Percentiles rank a stretch among this genome's conserved stretches.
phyloP scores from a whole-genome alignment of 2,329 filamentous ascomycete genomes.

The Paraconiothyrium brasiliense region DNA sequence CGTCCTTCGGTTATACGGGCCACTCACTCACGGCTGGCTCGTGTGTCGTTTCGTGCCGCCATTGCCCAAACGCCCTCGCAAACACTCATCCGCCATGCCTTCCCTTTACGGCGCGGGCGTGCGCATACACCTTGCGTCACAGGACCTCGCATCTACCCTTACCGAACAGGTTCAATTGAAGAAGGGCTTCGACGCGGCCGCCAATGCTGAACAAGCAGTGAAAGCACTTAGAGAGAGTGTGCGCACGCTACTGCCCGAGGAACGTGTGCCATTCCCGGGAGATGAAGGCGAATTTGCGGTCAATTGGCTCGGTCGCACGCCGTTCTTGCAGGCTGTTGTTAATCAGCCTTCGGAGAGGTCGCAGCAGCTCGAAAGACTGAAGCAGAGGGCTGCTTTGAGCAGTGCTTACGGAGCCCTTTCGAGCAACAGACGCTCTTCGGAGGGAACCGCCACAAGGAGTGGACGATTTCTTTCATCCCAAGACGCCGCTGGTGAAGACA shows the following conservation, averaged over 20 bases:
- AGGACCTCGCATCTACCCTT: slow-evolving; percentile 38
- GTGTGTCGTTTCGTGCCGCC: background rate
- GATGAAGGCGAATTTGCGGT: slow-evolving; percentile 33
- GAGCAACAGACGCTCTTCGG: background rate
- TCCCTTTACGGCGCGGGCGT: slow-evolving; percentile 41
- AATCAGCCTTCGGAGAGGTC: slow-evolving; percentile 20
- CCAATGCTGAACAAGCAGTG: slow-evolving; percentile 33
- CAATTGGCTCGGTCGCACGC: slow-evolving; percentile 41
- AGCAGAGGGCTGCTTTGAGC: background rate
- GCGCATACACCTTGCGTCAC: slow-evolving; percentile 33
- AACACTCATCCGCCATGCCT: slow-evolving; percentile 35
- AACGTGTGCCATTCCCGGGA: slow-evolving; percentile 36
- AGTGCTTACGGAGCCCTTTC: background rate
- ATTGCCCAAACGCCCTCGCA: background rate
- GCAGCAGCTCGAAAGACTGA: background rate
- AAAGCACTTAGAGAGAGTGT: slow-evolving; percentile 27
- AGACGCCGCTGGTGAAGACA: background rate
- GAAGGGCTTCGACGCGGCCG: slow-evolving; percentile 34
- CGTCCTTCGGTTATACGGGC: background rate
- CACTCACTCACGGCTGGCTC: too few species aligned
- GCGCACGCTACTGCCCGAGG: slow-evolving; percentile 31
- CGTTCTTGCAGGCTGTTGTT: slow-evolving; percentile 45
- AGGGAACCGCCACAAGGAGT: background rate
- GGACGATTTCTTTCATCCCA: background rate
- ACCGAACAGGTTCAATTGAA: slow-evolving; percentile 32